These are phyloP conservation scores for Venturia effusa DNA, from an alignment of 2,329 filamentous ascomycete species.

Conservation along the genomic window DNA sequence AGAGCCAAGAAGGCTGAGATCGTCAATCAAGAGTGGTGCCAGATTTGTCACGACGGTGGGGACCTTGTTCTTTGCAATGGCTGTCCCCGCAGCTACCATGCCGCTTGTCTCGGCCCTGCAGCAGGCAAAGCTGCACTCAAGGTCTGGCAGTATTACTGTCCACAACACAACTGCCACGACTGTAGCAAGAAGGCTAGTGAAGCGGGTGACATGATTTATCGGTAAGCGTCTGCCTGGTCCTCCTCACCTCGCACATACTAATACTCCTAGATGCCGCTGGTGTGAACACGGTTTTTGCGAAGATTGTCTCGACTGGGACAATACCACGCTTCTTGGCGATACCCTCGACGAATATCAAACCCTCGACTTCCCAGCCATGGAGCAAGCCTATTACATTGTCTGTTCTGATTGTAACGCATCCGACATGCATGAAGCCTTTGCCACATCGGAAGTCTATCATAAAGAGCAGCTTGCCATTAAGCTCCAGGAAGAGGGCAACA, in stretches of 20 bases:
- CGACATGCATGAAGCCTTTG: not conserved
- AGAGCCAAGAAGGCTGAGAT: constrained; percentile 38
- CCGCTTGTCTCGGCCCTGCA: constrained; percentile 33
- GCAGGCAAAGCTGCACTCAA: constrained; percentile 32
- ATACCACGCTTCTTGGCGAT: constrained; percentile 39
- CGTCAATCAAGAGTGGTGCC: constrained; percentile 30
- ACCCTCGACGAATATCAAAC: constrained; percentile 42
- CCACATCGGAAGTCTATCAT: not conserved
- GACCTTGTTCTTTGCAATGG: constrained; percentile 37
- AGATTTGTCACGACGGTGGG: constrained; percentile 40
- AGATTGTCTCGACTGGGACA: constrained; percentile 45
- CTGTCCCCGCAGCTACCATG: constrained; percentile 47
- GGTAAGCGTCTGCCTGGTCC: constrained; percentile 14
- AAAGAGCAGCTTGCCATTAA: not conserved
- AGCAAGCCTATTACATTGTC: constrained; percentile 41
- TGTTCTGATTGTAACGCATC: constrained; percentile 32
- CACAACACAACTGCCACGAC: constrained; percentile 44
- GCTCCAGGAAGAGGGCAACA: not conserved
- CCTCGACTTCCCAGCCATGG: constrained; percentile 32
- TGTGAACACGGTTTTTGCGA: constrained; percentile 48
- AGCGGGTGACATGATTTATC: constrained; percentile 38
- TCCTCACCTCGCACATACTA: not conserved
- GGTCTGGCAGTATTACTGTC: constrained; percentile 39
- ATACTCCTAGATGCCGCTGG: constrained; percentile 34
- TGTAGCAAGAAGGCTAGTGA: constrained; percentile 42